Evolutionary conservation across 352 stramenopile genomes (phyloP), one percentile per base, ranked within the genome.

Genomic region (Phytophthora parvispora): DNA sequence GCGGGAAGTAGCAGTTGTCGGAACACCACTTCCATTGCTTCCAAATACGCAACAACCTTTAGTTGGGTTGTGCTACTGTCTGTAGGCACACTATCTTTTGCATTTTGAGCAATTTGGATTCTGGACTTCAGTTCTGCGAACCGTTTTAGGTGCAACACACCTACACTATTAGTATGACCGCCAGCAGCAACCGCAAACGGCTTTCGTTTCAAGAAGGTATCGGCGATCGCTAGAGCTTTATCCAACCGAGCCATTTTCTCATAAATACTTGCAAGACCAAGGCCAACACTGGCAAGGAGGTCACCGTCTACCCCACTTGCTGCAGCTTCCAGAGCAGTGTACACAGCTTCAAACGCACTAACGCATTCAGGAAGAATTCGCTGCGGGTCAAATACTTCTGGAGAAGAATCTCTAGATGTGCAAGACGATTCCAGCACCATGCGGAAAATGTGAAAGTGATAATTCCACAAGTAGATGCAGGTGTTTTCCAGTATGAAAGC

Each of bases 401-500:
- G 47, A 9, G 34, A 34, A 34, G 56, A 20, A 5, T 6, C 7
- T 12, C 6, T 22, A 9, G 16, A 18, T 20, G n/a, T 36, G 0
- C 4, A 24, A 38, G 55, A 29, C 12, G 66, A 50, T 48, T 85
- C 71, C 24, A 75, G 24, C 20, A 89, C 20, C 53, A 86, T 72
- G 3, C 84, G 65, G 56, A 98, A 92, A 10, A 98, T 54, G 48
- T 97, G 90, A 18, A 97, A 93, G 58, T 98, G 93, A 49, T 94
- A 95, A 67, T 98, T 98, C 90, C 91, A 98, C n/a, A 98, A 52
- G 61, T 93, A 95, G 16, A 92, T 85, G 16, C 84, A 90, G 2
- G 80, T 89, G 61, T 96, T 98, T 34, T 97, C 84, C 12, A 97
- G 57, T 4, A 95, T 53, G 45, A 90, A 90, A 1, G 45, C 49